Evolutionary conservation across 2,329 filamentous ascomycete species (phyloP).

Genomic region (Amauroascus niger): DNA sequence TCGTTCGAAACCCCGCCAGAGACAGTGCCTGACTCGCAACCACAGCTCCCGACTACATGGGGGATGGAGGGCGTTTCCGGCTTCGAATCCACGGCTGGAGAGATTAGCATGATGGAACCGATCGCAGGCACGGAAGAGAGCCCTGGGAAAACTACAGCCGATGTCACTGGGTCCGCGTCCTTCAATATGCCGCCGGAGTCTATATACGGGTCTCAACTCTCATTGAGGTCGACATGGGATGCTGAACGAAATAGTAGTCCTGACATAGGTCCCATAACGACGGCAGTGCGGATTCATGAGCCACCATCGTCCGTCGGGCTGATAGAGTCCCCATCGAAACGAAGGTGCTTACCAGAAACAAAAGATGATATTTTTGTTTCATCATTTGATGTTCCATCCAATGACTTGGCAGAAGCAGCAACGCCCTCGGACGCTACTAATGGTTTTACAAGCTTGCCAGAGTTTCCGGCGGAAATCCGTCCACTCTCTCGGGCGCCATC

Average conservation of each 20-base stretch:
- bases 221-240: conserved; percentile 8
- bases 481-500: conserved; percentile 48
- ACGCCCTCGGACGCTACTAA: neutral
- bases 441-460: conserved; percentile 8
- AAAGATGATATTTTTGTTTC: neutral
- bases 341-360: neutral
- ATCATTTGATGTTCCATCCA: neutral
- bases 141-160: neutral
- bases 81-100: neutral
- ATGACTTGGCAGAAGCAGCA: neutral
- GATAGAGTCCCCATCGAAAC: neutral
- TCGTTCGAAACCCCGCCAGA: conserved; percentile 12
- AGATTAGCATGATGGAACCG: conserved; percentile 7
- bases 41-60: neutral
- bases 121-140: neutral
- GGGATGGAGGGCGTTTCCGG: neutral
- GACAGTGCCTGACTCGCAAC: conserved; percentile 14
- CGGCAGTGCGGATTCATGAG: neutral
- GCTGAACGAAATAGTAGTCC: conserved; percentile 10
- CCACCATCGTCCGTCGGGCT: neutral
- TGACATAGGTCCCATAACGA: neutral
- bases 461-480: conserved; percentile 38
- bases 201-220: neutral
- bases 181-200: neutral
- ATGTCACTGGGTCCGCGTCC: neutral